These are phyloP conservation scores for Beauveria medogensis DNA, from an alignment of 2,329 filamentous ascomycete genomes.

Conservation along the genomic window DNA sequence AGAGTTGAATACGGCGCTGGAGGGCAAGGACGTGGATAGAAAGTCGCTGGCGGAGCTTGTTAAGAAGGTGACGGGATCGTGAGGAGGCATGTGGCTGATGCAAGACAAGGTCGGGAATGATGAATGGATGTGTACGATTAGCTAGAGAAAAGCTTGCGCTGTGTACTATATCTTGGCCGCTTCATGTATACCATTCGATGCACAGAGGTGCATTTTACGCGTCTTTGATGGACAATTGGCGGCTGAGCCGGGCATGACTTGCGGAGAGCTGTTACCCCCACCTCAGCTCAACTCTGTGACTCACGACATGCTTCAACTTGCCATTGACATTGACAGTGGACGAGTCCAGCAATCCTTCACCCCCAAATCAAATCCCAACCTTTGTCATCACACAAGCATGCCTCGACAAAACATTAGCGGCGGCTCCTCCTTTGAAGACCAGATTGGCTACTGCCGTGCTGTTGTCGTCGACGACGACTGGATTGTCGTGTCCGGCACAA, in stretches of 20 bases:
- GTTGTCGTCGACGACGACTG: slow-evolving; percentile 39
- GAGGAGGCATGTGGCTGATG: slow-evolving; percentile 10
- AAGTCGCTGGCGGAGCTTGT: slow-evolving; percentile 52
- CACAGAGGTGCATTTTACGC: not conserved
- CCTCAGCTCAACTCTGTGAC: slow-evolving; percentile 1
- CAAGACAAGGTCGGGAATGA: not conserved
- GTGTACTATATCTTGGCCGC: not conserved
- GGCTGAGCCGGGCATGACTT: not conserved
- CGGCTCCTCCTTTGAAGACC: slow-evolving; percentile 41
- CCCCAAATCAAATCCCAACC: not conserved
- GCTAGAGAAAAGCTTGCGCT: not conserved
- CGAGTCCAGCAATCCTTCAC: not conserved
- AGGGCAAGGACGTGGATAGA: slow-evolving; percentile 58
- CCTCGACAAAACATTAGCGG: slow-evolving; percentile 36
- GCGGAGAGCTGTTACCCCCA: not conserved
- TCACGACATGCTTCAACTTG: not conserved
- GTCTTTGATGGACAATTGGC: not conserved
- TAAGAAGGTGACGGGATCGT: slow-evolving; percentile 34
- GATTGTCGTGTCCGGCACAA: slow-evolving; percentile 47
- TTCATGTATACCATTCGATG: not conserved
- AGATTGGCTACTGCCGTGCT: slow-evolving; percentile 48
- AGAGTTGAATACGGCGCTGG: slow-evolving; percentile 45
- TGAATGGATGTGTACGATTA: not conserved
- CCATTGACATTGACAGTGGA: not conserved
- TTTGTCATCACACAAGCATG: slow-evolving; percentile 17